These are phyloP conservation scores for Ophiocytium majus DNA, from an alignment of 352 stramenopile genomes.

Conservation along the genomic window DNA sequence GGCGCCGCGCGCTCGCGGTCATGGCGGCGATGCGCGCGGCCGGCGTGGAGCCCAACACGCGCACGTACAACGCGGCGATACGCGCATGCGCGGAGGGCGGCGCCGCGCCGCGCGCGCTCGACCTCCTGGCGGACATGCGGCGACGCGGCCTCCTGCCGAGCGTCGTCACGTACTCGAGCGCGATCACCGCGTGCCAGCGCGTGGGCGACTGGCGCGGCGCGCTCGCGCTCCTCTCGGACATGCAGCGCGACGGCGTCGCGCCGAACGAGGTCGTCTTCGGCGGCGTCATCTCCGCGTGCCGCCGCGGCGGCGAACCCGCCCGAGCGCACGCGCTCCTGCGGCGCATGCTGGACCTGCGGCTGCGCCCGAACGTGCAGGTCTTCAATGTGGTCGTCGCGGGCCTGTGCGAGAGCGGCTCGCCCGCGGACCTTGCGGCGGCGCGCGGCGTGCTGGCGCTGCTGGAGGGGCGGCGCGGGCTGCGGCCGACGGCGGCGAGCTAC, in stretches of 20 bases:
- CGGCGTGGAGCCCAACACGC: constrained; percentile 43
- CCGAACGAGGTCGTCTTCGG: constrained; percentile 51
- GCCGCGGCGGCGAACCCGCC: neutral
- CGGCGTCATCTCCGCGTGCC: constrained; percentile 42
- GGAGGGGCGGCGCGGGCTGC: constrained; percentile 30
- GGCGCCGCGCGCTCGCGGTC: constrained; percentile 39
- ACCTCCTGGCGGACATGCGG: constrained; percentile 51
- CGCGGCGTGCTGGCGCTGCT: constrained; percentile 35
- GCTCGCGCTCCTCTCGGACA: constrained; percentile 33
- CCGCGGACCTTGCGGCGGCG: neutral
- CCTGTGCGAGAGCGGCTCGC: constrained; percentile 26
- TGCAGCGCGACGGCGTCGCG: constrained; percentile 33
- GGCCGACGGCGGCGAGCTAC: constrained; percentile 30
- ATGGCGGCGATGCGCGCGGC: constrained; percentile 44
- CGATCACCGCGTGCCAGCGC: constrained; percentile 49
- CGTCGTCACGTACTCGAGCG: constrained; percentile 49
- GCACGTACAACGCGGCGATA: constrained; percentile 53
- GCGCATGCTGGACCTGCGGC: constrained; percentile 41
- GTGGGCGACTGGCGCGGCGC: constrained; percentile 42
- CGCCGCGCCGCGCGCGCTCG: constrained; percentile 26
- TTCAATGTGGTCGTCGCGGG: constrained; percentile 52
- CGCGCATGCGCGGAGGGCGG: constrained; percentile 41
- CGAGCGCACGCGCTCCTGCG: constrained; percentile 33
- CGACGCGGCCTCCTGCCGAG: constrained; percentile 28
- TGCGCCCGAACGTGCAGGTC: constrained; percentile 41